phyloP scores from a whole-genome alignment of 495 filamentous ascomycete species.

The Penicilliopsis zonata region DNA sequence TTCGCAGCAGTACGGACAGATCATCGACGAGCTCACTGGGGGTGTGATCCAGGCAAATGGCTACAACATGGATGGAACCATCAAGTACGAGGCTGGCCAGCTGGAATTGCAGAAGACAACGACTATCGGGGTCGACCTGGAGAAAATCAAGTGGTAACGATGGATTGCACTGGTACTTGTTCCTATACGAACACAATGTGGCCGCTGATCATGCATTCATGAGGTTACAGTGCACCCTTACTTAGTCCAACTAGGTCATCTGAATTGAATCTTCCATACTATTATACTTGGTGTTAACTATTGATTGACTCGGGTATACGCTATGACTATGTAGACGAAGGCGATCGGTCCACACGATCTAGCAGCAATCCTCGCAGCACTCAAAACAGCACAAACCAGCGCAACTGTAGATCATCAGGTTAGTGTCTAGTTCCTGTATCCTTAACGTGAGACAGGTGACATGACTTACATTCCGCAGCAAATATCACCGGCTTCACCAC shows the following conservation, averaged over 20 bases:
- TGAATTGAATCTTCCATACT: no score
- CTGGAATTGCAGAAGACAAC: neutral
- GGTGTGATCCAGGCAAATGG: conserved; percentile 28
- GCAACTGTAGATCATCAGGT: conserved; percentile 13
- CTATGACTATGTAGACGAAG: no score
- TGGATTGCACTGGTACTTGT: no score
- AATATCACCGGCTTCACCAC: conserved; percentile 27
- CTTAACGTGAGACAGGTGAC: neutral
- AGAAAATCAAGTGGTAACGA: neutral
- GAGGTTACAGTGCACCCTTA: no score
- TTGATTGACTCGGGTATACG: neutral
- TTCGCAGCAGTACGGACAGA: conserved; percentile 18
- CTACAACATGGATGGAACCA: conserved; percentile 14
- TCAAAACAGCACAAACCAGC: conserved; percentile 33
- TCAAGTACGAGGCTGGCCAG: conserved; percentile 7
- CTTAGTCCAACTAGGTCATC: neutral
- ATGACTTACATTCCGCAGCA: conserved; percentile 34
- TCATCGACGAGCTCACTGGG: conserved; percentile 35
- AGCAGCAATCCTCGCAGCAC: conserved; percentile 35
- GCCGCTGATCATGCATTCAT: no score
- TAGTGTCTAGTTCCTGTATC: neutral
- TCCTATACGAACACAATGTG: no score
- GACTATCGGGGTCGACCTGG: neutral
- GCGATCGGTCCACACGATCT: conserved; percentile 6
- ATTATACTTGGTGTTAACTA: no score